Conservation (phyloP, 2,329 filamentous ascomycete genomes). For the Fusarium sp. region DNA sequence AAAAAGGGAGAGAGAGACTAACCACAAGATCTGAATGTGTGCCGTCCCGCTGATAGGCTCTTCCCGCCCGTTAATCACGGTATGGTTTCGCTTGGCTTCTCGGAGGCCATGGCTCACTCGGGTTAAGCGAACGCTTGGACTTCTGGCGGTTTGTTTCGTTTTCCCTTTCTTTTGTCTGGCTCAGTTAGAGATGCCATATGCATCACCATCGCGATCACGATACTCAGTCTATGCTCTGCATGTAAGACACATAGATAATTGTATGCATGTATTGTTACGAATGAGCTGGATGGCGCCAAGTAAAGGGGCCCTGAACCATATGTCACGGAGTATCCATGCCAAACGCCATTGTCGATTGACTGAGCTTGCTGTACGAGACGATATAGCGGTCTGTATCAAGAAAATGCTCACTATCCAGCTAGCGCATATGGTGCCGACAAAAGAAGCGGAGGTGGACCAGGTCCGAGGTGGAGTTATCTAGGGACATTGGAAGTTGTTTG, state of each 20-base stretch:
- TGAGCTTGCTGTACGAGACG: not conserved
- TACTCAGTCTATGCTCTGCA: not conserved
- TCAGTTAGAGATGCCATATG: constrained; percentile 4
- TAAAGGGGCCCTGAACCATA: not conserved
- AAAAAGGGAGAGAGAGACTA: constrained; percentile 9
- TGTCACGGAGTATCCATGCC: not conserved
- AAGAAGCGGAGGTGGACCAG: constrained; percentile 14
- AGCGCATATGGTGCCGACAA: not conserved
- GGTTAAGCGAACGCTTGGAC: constrained; percentile 26
- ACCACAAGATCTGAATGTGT: constrained; percentile 24
- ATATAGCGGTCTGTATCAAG: constrained; percentile 27
- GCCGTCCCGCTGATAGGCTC: constrained; percentile 38
- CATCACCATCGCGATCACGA: constrained; percentile 9
- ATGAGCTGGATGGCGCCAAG: not conserved
- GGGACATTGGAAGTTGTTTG: not conserved
- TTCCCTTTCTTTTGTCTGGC: not conserved
- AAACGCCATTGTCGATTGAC: not conserved
- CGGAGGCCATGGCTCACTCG: constrained; percentile 20
- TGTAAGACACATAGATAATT: not conserved
- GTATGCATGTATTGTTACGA: not conserved
- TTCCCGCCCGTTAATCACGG: constrained; percentile 29
- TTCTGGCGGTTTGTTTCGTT: constrained; percentile 23
- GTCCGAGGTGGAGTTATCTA: constrained; percentile 24
- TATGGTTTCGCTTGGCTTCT: constrained; percentile 5
- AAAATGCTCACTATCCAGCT: not conserved